Evolutionary conservation across 805 yeast species (phyloP).

Genomic region (Cyberlindnera mississippiensis): DNA sequence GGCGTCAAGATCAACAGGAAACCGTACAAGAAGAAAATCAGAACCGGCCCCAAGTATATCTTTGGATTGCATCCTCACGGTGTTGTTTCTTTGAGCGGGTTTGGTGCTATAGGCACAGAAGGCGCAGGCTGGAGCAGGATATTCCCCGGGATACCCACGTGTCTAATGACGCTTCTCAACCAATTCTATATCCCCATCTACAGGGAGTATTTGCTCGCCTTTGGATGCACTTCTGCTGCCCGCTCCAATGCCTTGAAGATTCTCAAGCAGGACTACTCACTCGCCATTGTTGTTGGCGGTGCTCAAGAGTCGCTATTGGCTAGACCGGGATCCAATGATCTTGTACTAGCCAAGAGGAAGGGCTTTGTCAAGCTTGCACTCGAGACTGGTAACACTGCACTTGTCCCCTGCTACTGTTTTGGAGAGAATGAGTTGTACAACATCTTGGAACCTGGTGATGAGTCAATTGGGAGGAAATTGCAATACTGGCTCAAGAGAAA

Average conservation of each 20-base stretch:
- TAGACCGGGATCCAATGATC: conserved; percentile 52
- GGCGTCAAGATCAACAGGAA: conserved; percentile 21
- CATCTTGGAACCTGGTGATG: conserved; percentile 40
- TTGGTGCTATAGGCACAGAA: conserved; percentile 80
- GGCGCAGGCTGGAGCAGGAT: conserved; percentile 63
- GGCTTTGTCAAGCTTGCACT: conserved; percentile 90
- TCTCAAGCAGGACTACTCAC: conserved; percentile 62
- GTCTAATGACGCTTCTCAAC: conserved; percentile 74
- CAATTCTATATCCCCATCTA: conserved; percentile 84
- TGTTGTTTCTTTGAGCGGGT: conserved; percentile 85
- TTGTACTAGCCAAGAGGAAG: conserved; percentile 72
- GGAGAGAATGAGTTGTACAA: conserved; percentile 78
- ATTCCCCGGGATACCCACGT: conserved; percentile 82
- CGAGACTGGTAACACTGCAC: conserved; percentile 65
- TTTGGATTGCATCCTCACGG: conserved; percentile 98
- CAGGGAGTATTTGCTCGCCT: conserved; percentile 74
- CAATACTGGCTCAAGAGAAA: conserved; percentile 70
- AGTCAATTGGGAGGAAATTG: conserved; percentile 46
- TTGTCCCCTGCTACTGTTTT: conserved; percentile 88
- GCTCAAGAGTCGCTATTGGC: conserved; percentile 84
- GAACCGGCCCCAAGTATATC: conserved; percentile 70
- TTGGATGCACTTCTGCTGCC: conserved; percentile 85
- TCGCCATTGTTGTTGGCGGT: conserved; percentile 92
- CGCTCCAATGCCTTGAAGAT: conserved; percentile 64
- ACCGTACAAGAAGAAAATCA: conserved; percentile 30